Evolutionary conservation across 192 early-diverging fungal genomes (phyloP).

Genomic region (Backusella psychrophila): DNA sequence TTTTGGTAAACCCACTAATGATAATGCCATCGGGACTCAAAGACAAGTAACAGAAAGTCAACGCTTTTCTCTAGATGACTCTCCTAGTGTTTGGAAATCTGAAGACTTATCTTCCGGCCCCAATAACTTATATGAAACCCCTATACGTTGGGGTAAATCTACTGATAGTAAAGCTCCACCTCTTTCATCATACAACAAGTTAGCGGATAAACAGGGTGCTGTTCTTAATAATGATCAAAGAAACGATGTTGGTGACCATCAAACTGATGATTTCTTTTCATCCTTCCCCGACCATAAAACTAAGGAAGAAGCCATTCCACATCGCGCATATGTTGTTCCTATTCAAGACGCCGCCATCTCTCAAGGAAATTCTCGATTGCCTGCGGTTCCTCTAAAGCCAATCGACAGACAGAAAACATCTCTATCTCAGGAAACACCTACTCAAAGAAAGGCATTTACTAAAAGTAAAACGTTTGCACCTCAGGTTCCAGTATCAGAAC

Average conservation of each 20-base stretch:
- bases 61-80: neutral
- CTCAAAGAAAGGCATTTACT: neutral
- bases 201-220: neutral
- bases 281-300: neutral
- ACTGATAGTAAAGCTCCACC: neutral
- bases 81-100: neutral
- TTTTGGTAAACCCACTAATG: neutral
- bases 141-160: neutral
- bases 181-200: neutral
- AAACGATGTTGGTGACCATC: neutral
- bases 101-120: neutral
- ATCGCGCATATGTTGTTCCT: neutral
- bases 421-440: neutral
- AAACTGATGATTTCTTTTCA: neutral
- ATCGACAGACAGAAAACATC: neutral
- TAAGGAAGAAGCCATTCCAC: neutral
- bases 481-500: neutral
- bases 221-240: neutral
- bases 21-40: neutral
- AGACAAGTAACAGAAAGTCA: neutral
- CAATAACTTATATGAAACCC: neutral
- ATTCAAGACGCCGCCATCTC: neutral
- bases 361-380: neutral
- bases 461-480: neutral
- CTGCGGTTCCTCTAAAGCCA: neutral